phyloP scores from a whole-genome alignment of 345 rosid genomes.

The Brassica incana region DNA sequence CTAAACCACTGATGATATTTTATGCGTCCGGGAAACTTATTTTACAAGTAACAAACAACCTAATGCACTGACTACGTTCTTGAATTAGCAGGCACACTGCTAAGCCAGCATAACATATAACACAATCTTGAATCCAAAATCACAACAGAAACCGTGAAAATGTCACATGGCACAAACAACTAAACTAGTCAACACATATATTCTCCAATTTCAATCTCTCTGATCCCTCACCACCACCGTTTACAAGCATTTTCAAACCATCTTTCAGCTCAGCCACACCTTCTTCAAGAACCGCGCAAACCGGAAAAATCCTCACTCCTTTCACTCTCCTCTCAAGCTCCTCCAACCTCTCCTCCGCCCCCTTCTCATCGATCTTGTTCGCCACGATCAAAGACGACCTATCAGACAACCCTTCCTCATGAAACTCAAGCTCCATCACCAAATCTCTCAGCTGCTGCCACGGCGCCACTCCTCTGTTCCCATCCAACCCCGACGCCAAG shows the following conservation, averaged over 20 bases:
- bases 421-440: slow-evolving; percentile 80
- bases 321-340: slow-evolving; percentile 67
- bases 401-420: slow-evolving; percentile 72
- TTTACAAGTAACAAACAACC: neutral
- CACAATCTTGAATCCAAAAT: neutral
- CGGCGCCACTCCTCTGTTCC: slow-evolving; percentile 68
- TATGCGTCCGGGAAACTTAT: neutral
- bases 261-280: slow-evolving; percentile 83
- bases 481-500: slow-evolving; percentile 72
- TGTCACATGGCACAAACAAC: neutral
- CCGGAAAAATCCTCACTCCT: slow-evolving; percentile 65
- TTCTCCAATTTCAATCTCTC: slow-evolving; percentile 50
- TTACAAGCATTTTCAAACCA: slow-evolving; percentile 72
- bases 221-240: slow-evolving; percentile 41
- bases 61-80: neutral
- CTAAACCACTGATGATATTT: neutral
- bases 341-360: slow-evolving; percentile 59
- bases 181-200: slow-evolving; percentile 46
- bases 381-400: slow-evolving; percentile 85
- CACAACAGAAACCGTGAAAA: neutral
- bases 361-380: slow-evolving; percentile 84
- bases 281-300: slow-evolving; percentile 84
- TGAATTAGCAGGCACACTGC: neutral
- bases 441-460: slow-evolving; percentile 86
- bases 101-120: neutral